phyloP scores from a whole-genome alignment of 345 rosid species.

The Brassica rapa region DNA sequence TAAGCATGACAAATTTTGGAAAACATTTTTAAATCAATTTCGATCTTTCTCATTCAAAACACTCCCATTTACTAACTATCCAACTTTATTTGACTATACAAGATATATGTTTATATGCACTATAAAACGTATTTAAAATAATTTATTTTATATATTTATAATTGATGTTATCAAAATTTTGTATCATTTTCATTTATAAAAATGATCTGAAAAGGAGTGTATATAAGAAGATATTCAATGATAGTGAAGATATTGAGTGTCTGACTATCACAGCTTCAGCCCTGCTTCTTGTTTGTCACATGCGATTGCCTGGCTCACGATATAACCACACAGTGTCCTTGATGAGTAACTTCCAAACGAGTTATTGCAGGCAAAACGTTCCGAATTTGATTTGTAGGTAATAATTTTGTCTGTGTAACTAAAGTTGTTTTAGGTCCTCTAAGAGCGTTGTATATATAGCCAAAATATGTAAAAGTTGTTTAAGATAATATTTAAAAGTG shows the following conservation, averaged over 20 bases:
- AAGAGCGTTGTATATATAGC: neutral
- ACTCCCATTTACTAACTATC: neutral
- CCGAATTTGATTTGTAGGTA: neutral
- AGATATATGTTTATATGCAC: neutral
- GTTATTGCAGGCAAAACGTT: neutral
- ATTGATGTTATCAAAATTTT: neutral
- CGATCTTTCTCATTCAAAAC: neutral
- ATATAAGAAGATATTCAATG: slow-evolving; percentile 16
- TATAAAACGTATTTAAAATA: neutral
- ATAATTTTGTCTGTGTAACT: neutral
- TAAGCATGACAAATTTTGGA: neutral
- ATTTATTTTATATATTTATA: too few relatives aligned
- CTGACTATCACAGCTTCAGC: slow-evolving; percentile 38
- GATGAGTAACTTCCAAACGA: slow-evolving; percentile 21
- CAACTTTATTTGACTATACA: neutral
- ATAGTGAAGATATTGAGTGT: slow-evolving; percentile 14
- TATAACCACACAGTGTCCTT: slow-evolving; percentile 27
- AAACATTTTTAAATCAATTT: neutral
- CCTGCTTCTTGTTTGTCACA: slow-evolving; percentile 41
- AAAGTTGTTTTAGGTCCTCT: neutral
- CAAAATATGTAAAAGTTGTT: neutral
- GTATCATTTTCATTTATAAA: neutral
- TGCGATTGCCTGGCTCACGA: slow-evolving; percentile 35
- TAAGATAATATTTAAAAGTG: neutral
- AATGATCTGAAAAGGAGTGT: neutral